Base-by-base conservation (phyloP, 139 green algal genomes). In the Trebouxia sp. region DNA sequence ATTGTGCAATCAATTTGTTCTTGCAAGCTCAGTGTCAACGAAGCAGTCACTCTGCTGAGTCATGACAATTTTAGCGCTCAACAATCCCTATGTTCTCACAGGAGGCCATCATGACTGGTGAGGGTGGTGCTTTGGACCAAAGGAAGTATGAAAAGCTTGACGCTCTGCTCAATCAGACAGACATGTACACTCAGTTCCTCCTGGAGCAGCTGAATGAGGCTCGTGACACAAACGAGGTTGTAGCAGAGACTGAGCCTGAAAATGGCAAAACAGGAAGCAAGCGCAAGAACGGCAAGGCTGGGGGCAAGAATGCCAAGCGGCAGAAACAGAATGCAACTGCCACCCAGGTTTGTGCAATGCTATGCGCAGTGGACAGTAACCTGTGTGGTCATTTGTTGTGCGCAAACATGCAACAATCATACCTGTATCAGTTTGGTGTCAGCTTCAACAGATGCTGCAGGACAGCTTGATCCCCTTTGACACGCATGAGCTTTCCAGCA, bases 131-230 rank as follows among this genome's bases (percentile, higher is more conserved):
- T 24, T 28, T 77, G 8, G n/a, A 53, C 69, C 53, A 35, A 11
- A 77, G 24, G 2, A 51, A 77, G 41, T 51, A 51, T 22, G 39
- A 77, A 26, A 84, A 95, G 84, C 89, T 97, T 80, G 88, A 97
- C 66, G 43, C 80, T 45, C 89, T 97, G 69, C 85, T 97, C 5
- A 87, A 92, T 67, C 86, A 92, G 81, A 90, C 91, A 24, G 88
- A 91, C 32, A 83, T 96, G 82, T 98, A 97, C 87, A 94, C 88
- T 10, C 76, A 92, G 83, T 98, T 97, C 81, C 86, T 98, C 15
- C 86, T 76, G 0, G 95, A 97, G 85, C 91, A 97, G 84, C 91
- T 97, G 83, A 38, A 81, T 38, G 76, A 81, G 5, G 70, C 90
- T 38, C 75, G 89, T 11, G 50, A 84, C 26, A 41, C 82, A 8